Base-by-base conservation (phyloP, 192 early-diverging fungal genomes). In the Dissophora globulifera region DNA sequence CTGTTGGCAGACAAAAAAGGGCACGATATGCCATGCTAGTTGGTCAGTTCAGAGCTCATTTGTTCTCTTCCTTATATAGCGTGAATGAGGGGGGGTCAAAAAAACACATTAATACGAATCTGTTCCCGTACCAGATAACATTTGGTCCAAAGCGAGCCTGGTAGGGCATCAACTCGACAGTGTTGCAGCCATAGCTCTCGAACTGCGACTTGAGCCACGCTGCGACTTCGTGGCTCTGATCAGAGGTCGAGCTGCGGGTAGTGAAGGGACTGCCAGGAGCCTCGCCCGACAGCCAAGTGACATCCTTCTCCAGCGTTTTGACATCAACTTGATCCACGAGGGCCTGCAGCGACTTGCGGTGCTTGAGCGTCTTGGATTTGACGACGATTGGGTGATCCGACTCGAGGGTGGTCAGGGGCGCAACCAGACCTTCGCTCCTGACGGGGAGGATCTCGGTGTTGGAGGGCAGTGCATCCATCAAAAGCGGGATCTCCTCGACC, bases 261-360 rank as follows among this genome's bases (percentile, higher is more conserved):
- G 27, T 53, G 23, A 82, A 72, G 40, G 80, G 80, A 40, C 63
- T 68, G 5, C 68, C 75, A 0, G 54, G 16, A 50, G 65, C 68
- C 53, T 82, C 80, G 19, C 80, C 80, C 9, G 80, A 66, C 48
- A 82, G 55, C 59, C 68, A 82, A 16, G 75, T 79, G 4, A 82
- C 80, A 55, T 82, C 80, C 59, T 80, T 31, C 69, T 80, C 79
- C 42, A 80, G 19, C 0, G 57, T 60, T 52, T 65, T 62, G 33
- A 75, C 31, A 45, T 80, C 64, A 3, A 80, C 79, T 47, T 65
- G 62, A 42, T 72, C 69, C 19, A 80, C 79, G 45, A 80, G 53
- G 2, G 55, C 46, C 29, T 67, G 74, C 0, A 74, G 55, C 3
- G 63, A 33, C 56, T 82, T 57, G 25, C 62, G 43, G 31, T 74